Conservation (phyloP, 73 alveolate species). For the Symbiodinium natans region DNA sequence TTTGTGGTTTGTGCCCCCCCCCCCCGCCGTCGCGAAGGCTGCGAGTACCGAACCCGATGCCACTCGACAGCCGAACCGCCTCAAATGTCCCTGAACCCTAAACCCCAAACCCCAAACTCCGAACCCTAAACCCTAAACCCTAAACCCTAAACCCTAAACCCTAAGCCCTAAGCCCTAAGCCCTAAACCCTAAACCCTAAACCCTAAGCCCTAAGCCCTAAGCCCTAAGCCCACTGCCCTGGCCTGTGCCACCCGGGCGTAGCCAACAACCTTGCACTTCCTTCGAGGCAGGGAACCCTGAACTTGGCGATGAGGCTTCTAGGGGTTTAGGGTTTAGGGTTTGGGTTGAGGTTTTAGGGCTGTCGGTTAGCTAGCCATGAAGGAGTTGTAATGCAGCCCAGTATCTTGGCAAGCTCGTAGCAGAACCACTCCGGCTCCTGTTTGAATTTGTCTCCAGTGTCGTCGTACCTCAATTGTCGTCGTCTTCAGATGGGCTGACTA, state of each 20-base stretch:
- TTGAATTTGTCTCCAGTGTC: background rate
- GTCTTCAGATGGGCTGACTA: too few relatives aligned
- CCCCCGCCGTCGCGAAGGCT: too few relatives aligned
- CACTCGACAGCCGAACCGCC: too few relatives aligned
- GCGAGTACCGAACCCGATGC: too few relatives aligned
- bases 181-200: background rate
- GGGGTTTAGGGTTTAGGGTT: background rate
- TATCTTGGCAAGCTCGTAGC: background rate
- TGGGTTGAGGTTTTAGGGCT: too few relatives aligned
- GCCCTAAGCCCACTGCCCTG: background rate
- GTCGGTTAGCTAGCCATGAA: too few relatives aligned
- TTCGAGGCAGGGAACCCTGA: background rate
- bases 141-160: background rate
- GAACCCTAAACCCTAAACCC: background rate
- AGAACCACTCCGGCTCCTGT: background rate
- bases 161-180: background rate
- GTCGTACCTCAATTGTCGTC: too few relatives aligned
- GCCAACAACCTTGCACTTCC: background rate
- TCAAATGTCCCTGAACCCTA: background rate
- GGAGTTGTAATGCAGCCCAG: background rate
- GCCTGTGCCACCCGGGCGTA: background rate
- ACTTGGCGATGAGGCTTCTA: background rate
- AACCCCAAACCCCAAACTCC: background rate
- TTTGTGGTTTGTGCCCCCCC: background rate
- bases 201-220: background rate